Evolutionary conservation across 2,329 filamentous ascomycete genomes (phyloP).

Genomic region (Anisogramma anomala): DNA sequence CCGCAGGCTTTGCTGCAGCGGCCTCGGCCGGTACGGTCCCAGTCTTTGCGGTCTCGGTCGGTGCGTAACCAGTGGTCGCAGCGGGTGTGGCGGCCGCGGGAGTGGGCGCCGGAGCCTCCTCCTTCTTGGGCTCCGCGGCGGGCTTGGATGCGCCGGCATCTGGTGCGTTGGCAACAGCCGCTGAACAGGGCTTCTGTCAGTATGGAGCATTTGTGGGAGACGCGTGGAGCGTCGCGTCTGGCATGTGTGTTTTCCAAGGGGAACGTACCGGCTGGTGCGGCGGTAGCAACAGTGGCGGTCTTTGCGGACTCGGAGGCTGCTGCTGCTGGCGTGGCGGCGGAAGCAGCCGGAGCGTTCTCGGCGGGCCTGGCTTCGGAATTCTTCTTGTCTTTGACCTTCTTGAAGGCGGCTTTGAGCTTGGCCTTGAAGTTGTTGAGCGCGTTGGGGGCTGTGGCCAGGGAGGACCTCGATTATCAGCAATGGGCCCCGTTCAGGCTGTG

Average conservation of each 20-base stretch:
- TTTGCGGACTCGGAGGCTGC: conserved; percentile 26
- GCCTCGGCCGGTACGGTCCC: not conserved
- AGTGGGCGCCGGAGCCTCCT: conserved; percentile 15
- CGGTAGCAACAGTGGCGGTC: conserved; percentile 24
- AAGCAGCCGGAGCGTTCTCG: conserved; percentile 21
- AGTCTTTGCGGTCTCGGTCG: conserved; percentile 9
- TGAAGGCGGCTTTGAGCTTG: conserved; percentile 43
- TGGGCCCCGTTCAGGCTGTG: not conserved
- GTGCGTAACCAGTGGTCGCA: conserved; percentile 8
- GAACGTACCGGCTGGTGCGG: conserved; percentile 23
- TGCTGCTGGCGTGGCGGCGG: conserved; percentile 17
- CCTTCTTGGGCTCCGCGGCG: conserved; percentile 17
- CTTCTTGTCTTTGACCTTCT: conserved; percentile 33
- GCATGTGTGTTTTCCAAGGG: not conserved
- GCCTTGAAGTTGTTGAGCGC: conserved; percentile 44
- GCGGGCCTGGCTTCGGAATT: conserved; percentile 16
- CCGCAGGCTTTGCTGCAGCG: conserved; percentile 15
- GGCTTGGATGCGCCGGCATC: conserved; percentile 17
- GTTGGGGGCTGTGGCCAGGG: conserved; percentile 29
- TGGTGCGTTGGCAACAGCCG: conserved; percentile 13
- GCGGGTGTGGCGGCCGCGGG: conserved; percentile 16
- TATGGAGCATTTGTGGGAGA: too few relatives aligned
- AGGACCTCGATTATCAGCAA: conserved; percentile 13
- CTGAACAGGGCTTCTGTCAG: conserved; percentile 1
- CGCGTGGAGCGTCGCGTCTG: too few relatives aligned